Base-by-base conservation (phyloP, 2,329 filamentous ascomycete species). In the Blumeria graminis region DNA sequence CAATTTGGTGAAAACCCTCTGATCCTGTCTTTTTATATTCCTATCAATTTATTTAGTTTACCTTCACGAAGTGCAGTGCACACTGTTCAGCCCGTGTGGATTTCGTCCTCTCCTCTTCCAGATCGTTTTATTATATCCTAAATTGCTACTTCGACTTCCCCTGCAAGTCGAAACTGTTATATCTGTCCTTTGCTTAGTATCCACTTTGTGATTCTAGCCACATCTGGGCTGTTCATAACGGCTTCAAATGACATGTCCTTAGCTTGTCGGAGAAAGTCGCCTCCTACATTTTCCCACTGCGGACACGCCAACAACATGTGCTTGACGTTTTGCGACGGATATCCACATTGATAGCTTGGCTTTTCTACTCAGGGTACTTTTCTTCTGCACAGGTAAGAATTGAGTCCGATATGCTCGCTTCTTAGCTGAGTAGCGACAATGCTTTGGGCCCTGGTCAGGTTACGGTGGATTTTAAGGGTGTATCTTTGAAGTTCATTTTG, bases 351-450 rank as follows among this genome's bases (percentile, higher is more conserved):
- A 22, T 18, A 54, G 11, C 16, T 54, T 39, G 51, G 51, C 9
- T 22, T 54, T n/a, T 54, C 35, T 39, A 41, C 48, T 52, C 48
- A 28, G n/a, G 22, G 48, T 34, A 52, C 48, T 50, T 50, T 28
- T 7, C 45, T 50, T 50, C 45, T 50, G 18, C 33, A 50, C 18
- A 50, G 45, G 14, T 36, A 52, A 52, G 48, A 52, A 34, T 54
- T 54, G 51, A 54, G 51, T 36, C 16, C 51, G 16, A 54, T 41
- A 22, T 54, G 51, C 51, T 54, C 35, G 16, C 35, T 54, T 54
- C 50, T 35, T 38, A 53, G 3, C 11, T 53, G 33, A 13, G 11
- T 53, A 4, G 50, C 50, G 33, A 53, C 18, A n/a, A 14, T 53
- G 11, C 50, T 53, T 14, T 53, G 50, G 9, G 34, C 32, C 50